Evolutionary conservation across 2,329 filamentous ascomycete species (phyloP), one percentile per base, ranked within the genome.

Genomic region (Penicillium sp.): DNA sequence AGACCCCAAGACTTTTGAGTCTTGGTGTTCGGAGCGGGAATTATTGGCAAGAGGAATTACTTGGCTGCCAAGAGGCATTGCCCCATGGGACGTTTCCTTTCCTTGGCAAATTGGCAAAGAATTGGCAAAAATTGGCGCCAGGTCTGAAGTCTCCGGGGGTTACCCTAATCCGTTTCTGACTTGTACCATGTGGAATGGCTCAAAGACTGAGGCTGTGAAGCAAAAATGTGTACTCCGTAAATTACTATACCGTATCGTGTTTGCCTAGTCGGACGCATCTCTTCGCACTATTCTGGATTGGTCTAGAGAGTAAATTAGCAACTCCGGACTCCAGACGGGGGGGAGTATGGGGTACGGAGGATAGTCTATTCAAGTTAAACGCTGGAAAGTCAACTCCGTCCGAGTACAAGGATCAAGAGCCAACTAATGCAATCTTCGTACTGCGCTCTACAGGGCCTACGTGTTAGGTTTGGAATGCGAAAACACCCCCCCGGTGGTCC

Each of bases 51-150:
- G 59, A 63, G 62, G 61, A 59, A 62, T 58, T 40, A 57, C 62
- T 65, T 65, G 62, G 62, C 62, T 63, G 62, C 62, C 61, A 64
- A 64, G 62, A 63, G 46, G 53, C 36, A 56, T 54, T 18, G 57
- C 55, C 42, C 44, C 60, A 56, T 55, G 29, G 50, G 44, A 48
- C 47, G 46, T 52, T 52, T 57, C 32, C 48, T 44, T 53, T 45
- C 43, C 62, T 64, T 64, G 62, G 62, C 62, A 13, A 45, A 34
- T 44, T 27, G 24, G 24, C 24, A 27, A 27, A 27, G 11, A 45
- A 34, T 44, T 27, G 24, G 24, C 24, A 27, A 27, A 27, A 27
- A 27, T 27, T 10, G 27, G 39, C 34, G 44, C 50, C 44, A 51
- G 24, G 38, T 7, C 18, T 14, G 14, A 34, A 5, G 13, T 39